A percentile compares a stretch with the other conserved stretches of the same genome.
Conservation (phyloP, 106 monocot species). For the Gastrodia elata region DNA sequence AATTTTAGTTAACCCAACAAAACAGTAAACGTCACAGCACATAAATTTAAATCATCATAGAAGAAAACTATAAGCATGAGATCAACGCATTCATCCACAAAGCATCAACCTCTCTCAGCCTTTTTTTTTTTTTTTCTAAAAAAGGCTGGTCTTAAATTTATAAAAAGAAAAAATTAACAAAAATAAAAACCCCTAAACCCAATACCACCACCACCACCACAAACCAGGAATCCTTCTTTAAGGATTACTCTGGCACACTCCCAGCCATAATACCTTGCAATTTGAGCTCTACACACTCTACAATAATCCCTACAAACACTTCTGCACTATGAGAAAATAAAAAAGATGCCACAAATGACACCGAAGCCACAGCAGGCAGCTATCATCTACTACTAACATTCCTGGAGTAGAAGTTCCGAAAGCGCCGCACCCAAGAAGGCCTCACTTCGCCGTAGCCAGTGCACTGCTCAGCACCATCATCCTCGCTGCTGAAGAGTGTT, state of each 20-base stretch:
- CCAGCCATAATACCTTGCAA: not conserved
- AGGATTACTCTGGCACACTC: constrained; percentile 15
- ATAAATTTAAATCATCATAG: too few relatives aligned
- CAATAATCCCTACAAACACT: constrained; percentile 1
- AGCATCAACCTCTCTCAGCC: not conserved
- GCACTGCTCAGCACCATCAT: constrained; percentile 79
- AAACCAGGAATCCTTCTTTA: constrained; percentile 22
- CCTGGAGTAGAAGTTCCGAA: constrained; percentile 34
- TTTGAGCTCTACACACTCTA: not conserved
- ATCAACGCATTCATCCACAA: not conserved
- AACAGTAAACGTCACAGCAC: too few relatives aligned
- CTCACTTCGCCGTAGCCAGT: constrained; percentile 76
- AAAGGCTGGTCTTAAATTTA: not conserved
- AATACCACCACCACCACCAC: constrained; percentile 1
- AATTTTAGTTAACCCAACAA: too few relatives aligned
- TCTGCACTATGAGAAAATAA: not conserved
- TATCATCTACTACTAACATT: not conserved
- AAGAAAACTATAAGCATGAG: not conserved
- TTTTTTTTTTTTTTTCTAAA: too few relatives aligned
- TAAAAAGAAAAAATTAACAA: too few relatives aligned
- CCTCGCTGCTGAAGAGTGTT: constrained; percentile 88
- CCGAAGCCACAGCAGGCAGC: not conserved
- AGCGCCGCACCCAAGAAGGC: constrained; percentile 64
- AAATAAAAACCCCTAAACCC: not conserved
- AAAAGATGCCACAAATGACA: not conserved